A percentile compares a stretch with the other conserved stretches of the same genome.
Conservation (phyloP, 805 yeast species). For the Kuraishia floccosa region DNA sequence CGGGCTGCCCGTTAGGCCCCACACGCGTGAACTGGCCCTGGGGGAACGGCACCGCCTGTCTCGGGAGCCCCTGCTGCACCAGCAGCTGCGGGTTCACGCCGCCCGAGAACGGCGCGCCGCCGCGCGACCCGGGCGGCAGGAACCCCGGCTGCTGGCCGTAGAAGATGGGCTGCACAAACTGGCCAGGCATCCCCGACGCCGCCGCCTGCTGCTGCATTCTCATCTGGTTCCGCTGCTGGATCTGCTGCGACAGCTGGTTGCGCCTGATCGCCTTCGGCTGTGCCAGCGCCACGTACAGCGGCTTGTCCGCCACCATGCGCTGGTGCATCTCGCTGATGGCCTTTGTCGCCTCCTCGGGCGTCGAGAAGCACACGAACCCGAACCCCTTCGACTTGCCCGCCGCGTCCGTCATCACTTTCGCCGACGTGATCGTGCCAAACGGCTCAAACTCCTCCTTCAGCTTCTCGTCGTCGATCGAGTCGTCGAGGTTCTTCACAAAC, state of each 20-base stretch:
- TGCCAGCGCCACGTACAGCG: constrained; percentile 96
- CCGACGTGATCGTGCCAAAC: constrained; percentile 91
- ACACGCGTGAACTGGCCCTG: constrained; percentile 65
- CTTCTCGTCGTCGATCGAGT: constrained; percentile 81
- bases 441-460: constrained; percentile 87
- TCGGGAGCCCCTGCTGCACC: constrained; percentile 52
- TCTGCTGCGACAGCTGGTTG: constrained; percentile 93
- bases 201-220: constrained; percentile 97
- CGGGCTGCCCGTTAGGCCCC: constrained; percentile 79
- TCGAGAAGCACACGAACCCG: constrained; percentile 95
- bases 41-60: constrained; percentile 41
- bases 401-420: constrained; percentile 93
- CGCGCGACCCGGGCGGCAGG: constrained; percentile 69
- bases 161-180: constrained; percentile 79
- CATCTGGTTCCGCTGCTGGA: constrained; percentile 96
- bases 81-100: constrained; percentile 69
- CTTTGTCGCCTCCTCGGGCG: constrained; percentile 98
- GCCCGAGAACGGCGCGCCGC: constrained; percentile 62
- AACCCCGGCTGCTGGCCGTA: constrained; percentile 79
- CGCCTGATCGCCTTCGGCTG: constrained; percentile 98
- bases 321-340: constrained; percentile 98
- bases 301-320: constrained; percentile 90
- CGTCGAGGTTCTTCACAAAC: constrained; percentile 94
- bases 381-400: constrained; percentile 94
- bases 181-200: constrained; percentile 76